These are phyloP conservation scores for Ceratocystis eucalypticola DNA, from an alignment of 2,329 filamentous ascomycete species.

Conservation along the genomic window DNA sequence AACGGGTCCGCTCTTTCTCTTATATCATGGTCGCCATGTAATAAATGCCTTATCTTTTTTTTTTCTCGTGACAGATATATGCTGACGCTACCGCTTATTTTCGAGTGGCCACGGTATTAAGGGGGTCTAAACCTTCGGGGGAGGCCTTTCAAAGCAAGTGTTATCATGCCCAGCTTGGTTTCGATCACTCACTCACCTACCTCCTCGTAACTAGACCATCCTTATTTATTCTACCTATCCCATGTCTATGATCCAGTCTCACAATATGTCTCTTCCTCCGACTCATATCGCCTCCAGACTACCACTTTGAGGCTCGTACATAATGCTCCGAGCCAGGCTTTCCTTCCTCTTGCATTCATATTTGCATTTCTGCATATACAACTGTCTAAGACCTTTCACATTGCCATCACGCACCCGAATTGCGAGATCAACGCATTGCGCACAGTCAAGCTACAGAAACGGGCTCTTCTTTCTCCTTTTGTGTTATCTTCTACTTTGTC, in stretches of 20 bases:
- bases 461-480: background rate
- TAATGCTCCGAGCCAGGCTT: background rate
- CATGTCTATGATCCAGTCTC: background rate
- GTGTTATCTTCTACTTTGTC: background rate
- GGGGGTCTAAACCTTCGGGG: too few species aligned
- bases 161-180: background rate
- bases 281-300: background rate
- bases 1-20: too few species aligned
- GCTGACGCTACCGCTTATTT: too few species aligned
- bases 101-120: too few species aligned
- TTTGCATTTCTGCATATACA: background rate
- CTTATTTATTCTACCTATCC: background rate
- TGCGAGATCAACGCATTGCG: background rate
- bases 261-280: background rate
- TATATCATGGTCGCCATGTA: too few species aligned
- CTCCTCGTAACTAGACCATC: background rate
- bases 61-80: too few species aligned
- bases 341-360: background rate
- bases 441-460: background rate
- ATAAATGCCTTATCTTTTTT: too few species aligned
- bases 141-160: too few species aligned
- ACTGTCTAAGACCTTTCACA: background rate
- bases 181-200: background rate
- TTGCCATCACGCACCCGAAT: background rate
- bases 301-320: background rate